phyloP scores from a whole-genome alignment of 768 basidiomycete genomes.

The Naganishia friedmannii region DNA sequence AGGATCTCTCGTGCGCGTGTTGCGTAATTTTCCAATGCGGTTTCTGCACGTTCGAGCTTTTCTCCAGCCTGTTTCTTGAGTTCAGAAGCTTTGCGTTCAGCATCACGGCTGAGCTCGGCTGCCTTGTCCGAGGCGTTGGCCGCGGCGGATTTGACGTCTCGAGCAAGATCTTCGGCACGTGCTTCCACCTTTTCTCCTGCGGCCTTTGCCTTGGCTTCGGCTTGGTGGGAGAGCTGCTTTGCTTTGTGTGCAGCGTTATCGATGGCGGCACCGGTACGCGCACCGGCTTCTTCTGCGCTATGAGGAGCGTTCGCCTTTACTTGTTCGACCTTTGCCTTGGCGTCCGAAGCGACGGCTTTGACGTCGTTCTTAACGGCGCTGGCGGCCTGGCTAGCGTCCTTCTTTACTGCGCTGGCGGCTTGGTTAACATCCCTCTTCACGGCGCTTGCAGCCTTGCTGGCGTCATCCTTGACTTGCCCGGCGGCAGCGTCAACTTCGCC shows the following conservation, averaged over 20 bases:
- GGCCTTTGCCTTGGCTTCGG: constrained; percentile 36
- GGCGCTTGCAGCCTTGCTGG: constrained; percentile 57
- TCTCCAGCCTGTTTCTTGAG: constrained; percentile 29
- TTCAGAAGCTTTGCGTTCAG: constrained; percentile 26
- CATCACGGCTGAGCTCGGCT: constrained; percentile 53
- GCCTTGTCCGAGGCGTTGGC: constrained; percentile 33
- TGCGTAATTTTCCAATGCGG: constrained; percentile 43
- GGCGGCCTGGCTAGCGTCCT: constrained; percentile 31
- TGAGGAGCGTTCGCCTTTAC: constrained; percentile 31
- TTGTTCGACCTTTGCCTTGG: constrained; percentile 52
- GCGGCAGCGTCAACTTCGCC: constrained; percentile 29
- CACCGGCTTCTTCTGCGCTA: constrained; percentile 29
- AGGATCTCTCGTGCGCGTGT: constrained; percentile 60
- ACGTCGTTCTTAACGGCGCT: constrained; percentile 40
- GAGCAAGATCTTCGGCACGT: constrained; percentile 59
- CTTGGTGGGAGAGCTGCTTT: constrained; percentile 33
- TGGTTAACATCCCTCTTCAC: constrained; percentile 59
- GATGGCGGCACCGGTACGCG: constrained; percentile 22
- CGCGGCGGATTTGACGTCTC: constrained; percentile 57
- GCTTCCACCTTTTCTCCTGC: constrained; percentile 53
- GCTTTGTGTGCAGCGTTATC: constrained; percentile 40
- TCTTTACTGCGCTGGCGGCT: constrained; percentile 37
- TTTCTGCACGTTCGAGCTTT: constrained; percentile 46
- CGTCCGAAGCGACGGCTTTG: constrained; percentile 47
- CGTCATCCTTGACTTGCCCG: constrained; percentile 51